Base-by-base conservation (phyloP, 2,329 filamentous ascomycete genomes). In the Alternaria longipes region DNA sequence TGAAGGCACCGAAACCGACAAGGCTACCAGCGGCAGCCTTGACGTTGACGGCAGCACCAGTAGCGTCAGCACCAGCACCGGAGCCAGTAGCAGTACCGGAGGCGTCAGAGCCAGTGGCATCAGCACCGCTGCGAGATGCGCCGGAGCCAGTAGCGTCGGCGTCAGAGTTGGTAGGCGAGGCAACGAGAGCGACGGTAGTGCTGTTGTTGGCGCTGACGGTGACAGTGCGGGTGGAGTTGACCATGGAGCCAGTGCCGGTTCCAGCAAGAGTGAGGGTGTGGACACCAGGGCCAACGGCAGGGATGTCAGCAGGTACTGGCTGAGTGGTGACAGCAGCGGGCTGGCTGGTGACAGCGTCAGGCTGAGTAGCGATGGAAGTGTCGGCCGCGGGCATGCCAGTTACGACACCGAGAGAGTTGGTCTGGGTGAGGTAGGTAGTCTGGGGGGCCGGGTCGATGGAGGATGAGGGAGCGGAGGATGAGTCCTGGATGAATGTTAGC, bases 161-260 rank as follows among this genome's bases (percentile, higher is more conserved):
- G 26, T 51, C 59, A 22, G 66, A 55, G 14, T 63, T 51, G 30
- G 66, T 63, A 18, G 61, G 50, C n/a, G 67, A 38, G 24, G 38
- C 55, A 53, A 56, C 60, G 34, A 71, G 46, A 40, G 68, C 53
- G 46, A 77, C 54, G 40, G 75, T 77, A 59, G 74, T 77, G 64
- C 69, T 73, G 72, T 72, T 78, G 71, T 73, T 72, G 59, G 72
- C 76, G 56, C 69, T 72, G 65, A 79, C 74, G 46, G 74, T 69
- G 30, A 77, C 52, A 41, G 71, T 71, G 46, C 66, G 65, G 60
- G 72, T 73, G 26, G 61, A 57, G 69, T 77, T 78, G 62, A 68
- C 65, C 55, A 63, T 65, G 54, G 68, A 64, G 56, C 64, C 70
- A 42, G 65, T 62, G 50, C 69, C 68, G 26, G 64, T 63, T 42